phyloP scores from a whole-genome alignment of 1,139 yeast genomes.

The Debaryomyces psychrophilus region DNA sequence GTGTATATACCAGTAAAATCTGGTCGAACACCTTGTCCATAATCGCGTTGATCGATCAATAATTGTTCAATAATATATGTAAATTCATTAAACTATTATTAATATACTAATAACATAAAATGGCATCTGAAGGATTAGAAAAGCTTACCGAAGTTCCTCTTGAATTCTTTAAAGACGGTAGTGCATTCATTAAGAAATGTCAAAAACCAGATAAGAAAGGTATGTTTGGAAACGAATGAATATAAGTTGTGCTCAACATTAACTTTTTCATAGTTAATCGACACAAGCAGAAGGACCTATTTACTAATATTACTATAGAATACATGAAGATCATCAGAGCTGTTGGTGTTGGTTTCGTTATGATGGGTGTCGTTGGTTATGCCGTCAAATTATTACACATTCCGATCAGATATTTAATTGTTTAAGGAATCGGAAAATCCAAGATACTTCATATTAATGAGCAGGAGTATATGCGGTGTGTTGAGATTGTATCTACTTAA shows the following conservation, averaged over 20 bases:
- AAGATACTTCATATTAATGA: background rate
- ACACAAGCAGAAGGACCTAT: background rate
- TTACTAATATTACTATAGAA: constrained; percentile 53
- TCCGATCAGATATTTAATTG: constrained; percentile 96
- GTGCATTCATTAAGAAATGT: constrained; percentile 86
- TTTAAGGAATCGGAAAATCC: constrained; percentile 42
- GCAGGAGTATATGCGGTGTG: background rate
- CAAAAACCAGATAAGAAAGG: constrained; percentile 88
- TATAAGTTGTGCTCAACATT: background rate
- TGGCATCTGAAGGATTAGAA: constrained; percentile 72
- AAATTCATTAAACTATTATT: background rate
- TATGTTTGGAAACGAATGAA: constrained; percentile 32
- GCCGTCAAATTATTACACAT: constrained; percentile 92
- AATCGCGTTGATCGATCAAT: constrained; percentile 11
- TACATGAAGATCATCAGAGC: constrained; percentile 88
- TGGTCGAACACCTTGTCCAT: constrained; percentile 9
- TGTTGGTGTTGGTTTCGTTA: constrained; percentile 93
- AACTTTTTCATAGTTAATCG: background rate
- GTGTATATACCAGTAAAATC: constrained; percentile 5
- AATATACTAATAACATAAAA: constrained; percentile 16
- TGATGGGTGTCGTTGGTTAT: constrained; percentile 98
- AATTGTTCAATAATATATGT: background rate
- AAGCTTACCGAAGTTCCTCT: constrained; percentile 87
- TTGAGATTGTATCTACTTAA: background rate
- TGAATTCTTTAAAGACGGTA: constrained; percentile 89